These are phyloP conservation scores for Verticillium klebahnii DNA, from an alignment of 2,329 filamentous ascomycete species.

Conservation along the genomic window DNA sequence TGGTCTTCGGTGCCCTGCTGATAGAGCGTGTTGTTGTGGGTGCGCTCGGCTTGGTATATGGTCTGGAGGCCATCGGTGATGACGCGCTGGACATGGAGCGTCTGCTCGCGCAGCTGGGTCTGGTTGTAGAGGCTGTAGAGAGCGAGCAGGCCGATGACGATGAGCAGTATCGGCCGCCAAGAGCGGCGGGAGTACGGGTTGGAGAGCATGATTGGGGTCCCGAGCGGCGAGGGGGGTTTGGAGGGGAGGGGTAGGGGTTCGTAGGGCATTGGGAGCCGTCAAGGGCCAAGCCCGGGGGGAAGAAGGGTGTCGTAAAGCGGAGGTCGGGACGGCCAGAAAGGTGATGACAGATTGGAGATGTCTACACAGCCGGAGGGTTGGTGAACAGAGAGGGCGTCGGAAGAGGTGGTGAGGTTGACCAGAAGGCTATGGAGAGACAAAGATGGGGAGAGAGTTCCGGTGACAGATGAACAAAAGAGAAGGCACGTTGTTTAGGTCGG, in stretches of 20 bases:
- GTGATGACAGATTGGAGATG: not conserved
- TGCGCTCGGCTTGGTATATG: slow-evolving; percentile 6
- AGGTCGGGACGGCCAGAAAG: not conserved
- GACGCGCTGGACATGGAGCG: not conserved
- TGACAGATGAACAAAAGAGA: not conserved
- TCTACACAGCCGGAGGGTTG: not conserved
- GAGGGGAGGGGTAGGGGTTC: slow-evolving; percentile 1
- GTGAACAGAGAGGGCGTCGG: not conserved
- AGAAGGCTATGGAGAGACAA: not conserved
- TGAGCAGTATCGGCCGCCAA: slow-evolving; percentile 1
- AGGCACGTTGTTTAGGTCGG: not conserved
- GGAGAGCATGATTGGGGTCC: not conserved
- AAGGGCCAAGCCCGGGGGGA: not conserved
- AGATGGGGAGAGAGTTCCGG: not conserved
- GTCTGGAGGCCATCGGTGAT: slow-evolving; percentile 1
- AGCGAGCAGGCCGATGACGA: not conserved
- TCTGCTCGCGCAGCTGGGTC: not conserved
- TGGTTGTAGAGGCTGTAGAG: slow-evolving; percentile 2
- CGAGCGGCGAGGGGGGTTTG: not conserved
- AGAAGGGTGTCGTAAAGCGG: not conserved
- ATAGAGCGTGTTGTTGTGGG: slow-evolving; percentile 35
- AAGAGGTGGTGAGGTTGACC: not conserved
- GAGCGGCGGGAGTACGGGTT: slow-evolving; percentile 3
- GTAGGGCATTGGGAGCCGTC: not conserved
- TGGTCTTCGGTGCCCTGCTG: slow-evolving; percentile 26